Conservation (phyloP, 352 stramenopile genomes). For the Elongisporangium anandrum region DNA sequence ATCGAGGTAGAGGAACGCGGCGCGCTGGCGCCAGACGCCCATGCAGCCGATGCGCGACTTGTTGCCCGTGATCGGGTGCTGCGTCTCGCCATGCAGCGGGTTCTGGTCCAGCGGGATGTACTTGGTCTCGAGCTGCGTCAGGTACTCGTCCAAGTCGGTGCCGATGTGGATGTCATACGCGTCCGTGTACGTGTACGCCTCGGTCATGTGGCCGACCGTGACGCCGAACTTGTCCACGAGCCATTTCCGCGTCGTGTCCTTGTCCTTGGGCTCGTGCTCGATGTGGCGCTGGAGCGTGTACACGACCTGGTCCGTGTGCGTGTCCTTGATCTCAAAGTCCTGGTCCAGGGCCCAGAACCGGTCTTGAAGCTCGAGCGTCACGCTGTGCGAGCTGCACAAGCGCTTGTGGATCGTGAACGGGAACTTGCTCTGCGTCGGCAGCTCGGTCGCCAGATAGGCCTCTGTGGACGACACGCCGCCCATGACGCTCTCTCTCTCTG, state of each 20-base stretch:
- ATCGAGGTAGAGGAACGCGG: slow-evolving; percentile 27
- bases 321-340: slow-evolving; percentile 26
- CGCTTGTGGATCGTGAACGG: slow-evolving; percentile 36
- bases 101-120: slow-evolving; percentile 26
- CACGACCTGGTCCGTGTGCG: slow-evolving; percentile 15
- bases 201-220: slow-evolving; percentile 22
- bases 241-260: slow-evolving; percentile 12
- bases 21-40: slow-evolving; percentile 28
- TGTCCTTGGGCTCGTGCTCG: slow-evolving; percentile 18
- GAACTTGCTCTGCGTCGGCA: slow-evolving; percentile 35
- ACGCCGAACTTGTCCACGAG: slow-evolving; percentile 36
- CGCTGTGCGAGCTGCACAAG: slow-evolving; percentile 27
- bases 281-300: slow-evolving; percentile 25
- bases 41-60: slow-evolving; percentile 25
- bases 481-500: neutral
- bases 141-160: slow-evolving; percentile 16
- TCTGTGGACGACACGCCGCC: slow-evolving; percentile 6
- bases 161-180: slow-evolving; percentile 32
- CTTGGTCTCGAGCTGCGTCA: slow-evolving; percentile 29
- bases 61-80: slow-evolving; percentile 24
- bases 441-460: slow-evolving; percentile 25
- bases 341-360: slow-evolving; percentile 29
- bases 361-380: slow-evolving; percentile 30
- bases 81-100: slow-evolving; percentile 21
- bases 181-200: slow-evolving; percentile 8